Percentiles rank a stretch among this genome's conserved stretches.
Conservation (phyloP, 2,329 filamentous ascomycete species). For the Scleromitrula shiraiana region DNA sequence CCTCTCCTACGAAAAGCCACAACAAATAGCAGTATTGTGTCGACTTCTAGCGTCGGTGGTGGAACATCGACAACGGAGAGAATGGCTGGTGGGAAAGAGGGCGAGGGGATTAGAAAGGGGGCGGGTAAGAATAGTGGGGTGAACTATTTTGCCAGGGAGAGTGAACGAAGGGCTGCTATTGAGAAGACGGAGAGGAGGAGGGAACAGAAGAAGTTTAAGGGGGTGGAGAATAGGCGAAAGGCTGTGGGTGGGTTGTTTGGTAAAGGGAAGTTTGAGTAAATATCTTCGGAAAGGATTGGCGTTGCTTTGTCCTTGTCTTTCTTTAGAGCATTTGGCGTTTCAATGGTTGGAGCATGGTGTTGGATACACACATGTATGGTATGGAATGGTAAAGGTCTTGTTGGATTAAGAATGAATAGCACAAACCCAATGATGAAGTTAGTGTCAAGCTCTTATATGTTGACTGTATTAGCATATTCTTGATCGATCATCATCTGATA, state of each 20-base stretch:
- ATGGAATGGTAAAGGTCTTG: background rate
- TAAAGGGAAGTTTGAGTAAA: constrained; percentile 43
- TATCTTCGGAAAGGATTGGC: too few species aligned
- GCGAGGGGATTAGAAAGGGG: constrained; percentile 49
- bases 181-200: constrained; percentile 50
- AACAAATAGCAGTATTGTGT: constrained; percentile 44
- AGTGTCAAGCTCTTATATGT: background rate
- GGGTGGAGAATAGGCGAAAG: constrained; percentile 47
- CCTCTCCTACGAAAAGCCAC: constrained; percentile 66
- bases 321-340: constrained; percentile 3
- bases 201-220: constrained; percentile 49
- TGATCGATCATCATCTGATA: too few species aligned
- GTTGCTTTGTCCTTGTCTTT: background rate
- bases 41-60: constrained; percentile 26
- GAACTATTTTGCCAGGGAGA: constrained; percentile 52
- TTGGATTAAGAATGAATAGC: background rate
- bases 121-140: constrained; percentile 54
- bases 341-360: too few species aligned
- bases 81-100: constrained; percentile 32
- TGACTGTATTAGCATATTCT: background rate
- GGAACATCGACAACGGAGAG: constrained; percentile 23
- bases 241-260: constrained; percentile 52
- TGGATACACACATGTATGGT: background rate
- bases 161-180: constrained; percentile 46
- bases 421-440: background rate